A percentile compares a stretch with the other conserved stretches of the same genome.
These are phyloP conservation scores for Nemania sp. DNA, from an alignment of 2,329 filamentous ascomycete species.

Conservation along the genomic window DNA sequence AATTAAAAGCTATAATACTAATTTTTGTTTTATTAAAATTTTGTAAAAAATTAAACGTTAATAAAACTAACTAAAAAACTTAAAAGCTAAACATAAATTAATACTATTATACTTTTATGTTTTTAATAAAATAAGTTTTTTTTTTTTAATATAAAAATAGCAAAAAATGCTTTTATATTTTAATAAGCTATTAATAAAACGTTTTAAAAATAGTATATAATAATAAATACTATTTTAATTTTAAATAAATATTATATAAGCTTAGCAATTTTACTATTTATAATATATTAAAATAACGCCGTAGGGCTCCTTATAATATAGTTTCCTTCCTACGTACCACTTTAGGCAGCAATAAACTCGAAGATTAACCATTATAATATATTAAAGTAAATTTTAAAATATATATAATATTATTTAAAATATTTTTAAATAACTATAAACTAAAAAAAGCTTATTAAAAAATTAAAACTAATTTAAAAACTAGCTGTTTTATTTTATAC, in stretches of 20 bases:
- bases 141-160: neutral
- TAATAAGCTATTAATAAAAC: neutral
- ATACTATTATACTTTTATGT: neutral
- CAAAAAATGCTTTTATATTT: neutral
- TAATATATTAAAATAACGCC: slow-evolving; percentile 1
- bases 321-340: too few relatives aligned
- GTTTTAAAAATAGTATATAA: slow-evolving; percentile 6
- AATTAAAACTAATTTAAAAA: slow-evolving; percentile 17
- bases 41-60: neutral
- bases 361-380: too few relatives aligned
- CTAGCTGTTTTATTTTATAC: slow-evolving; percentile 6
- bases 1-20: neutral
- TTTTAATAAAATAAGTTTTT: neutral
- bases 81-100: too few relatives aligned
- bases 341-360: too few relatives aligned
- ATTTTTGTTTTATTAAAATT: neutral
- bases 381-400: slow-evolving; percentile 1
- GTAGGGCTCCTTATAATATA: too few relatives aligned
- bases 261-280: slow-evolving; percentile 3
- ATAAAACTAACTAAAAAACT: too few relatives aligned
- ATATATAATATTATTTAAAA: slow-evolving; percentile 11
- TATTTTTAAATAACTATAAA: slow-evolving; percentile 11
- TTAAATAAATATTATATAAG: slow-evolving; percentile 1
- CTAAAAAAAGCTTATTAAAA: neutral
- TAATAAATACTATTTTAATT: slow-evolving; percentile 10